Conservation (phyloP, 1,284 basidiomycete genomes). For the Phylloboletellus chloephorus region DNA sequence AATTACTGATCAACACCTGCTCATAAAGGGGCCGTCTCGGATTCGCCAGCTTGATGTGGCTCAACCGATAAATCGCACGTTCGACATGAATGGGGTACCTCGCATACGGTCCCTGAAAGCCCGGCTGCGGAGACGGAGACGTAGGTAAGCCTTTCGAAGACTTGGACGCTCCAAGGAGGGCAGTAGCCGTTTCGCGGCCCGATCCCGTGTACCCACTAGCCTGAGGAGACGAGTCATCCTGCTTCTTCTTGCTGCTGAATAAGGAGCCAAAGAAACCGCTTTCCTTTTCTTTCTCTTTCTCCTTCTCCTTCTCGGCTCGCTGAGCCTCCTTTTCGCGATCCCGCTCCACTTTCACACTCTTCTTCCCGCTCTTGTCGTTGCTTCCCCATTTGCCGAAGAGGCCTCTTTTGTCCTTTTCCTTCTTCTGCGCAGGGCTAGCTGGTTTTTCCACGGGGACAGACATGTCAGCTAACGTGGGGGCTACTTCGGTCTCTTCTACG, state of each 20-base stretch:
- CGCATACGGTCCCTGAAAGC: conserved; percentile 61
- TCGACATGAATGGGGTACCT: conserved; percentile 98
- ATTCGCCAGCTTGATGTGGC: conserved; percentile 98
- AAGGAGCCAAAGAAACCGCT: conserved; percentile 83
- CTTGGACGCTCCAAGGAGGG: conserved; percentile 76
- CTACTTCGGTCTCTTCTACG: conserved; percentile 28
- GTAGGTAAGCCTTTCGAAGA: conserved; percentile 62
- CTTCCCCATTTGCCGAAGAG: conserved; percentile 69
- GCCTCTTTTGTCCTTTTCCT: conserved; percentile 77
- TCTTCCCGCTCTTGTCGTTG: conserved; percentile 54
- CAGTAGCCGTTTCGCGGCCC: conserved; percentile 77
- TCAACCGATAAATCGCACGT: conserved; percentile 92
- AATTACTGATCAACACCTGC: conserved; percentile 96
- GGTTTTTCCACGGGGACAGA: conserved; percentile 29
- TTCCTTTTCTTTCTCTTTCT: conserved; percentile 52
- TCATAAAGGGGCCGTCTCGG: conserved; percentile 94
- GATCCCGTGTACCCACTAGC: conserved; percentile 47
- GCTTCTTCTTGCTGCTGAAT: conserved; percentile 80
- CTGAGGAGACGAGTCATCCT: conserved; percentile 55
- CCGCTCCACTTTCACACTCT: conserved; percentile 44
- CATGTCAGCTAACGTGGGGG: conserved; percentile 22
- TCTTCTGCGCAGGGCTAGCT: conserved; percentile 39
- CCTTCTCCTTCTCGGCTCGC: conserved; percentile 49
- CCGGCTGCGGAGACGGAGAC: conserved; percentile 54
- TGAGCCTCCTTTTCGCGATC: conserved; percentile 44